Evolutionary conservation across 2,329 filamentous ascomycete genomes (phyloP).

Genomic region (Penicillium aurantiogriseum): DNA sequence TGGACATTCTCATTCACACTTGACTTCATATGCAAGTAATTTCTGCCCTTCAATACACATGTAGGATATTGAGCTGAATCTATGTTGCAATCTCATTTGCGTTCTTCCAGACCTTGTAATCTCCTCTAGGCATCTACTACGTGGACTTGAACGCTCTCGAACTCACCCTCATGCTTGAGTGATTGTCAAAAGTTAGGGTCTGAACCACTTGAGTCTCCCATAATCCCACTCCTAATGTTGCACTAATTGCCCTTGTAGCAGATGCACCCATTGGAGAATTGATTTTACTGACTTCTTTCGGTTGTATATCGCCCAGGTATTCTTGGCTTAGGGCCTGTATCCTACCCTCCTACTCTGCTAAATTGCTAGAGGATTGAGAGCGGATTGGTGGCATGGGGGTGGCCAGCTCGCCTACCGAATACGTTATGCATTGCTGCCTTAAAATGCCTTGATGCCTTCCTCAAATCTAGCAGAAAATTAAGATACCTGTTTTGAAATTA

Average conservation of each 20-base stretch:
- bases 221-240: not conserved
- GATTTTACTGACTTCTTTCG: not conserved
- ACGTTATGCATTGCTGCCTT: too few relatives aligned
- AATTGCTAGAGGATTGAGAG: too few relatives aligned
- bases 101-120: not conserved
- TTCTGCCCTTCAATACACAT: not conserved
- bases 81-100: slow-evolving; percentile 1
- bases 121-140: not conserved
- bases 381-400: too few relatives aligned
- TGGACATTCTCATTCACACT: not conserved
- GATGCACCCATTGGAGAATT: too few relatives aligned
- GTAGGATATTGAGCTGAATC: slow-evolving; percentile 7
- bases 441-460: too few relatives aligned
- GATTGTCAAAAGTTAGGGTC: not conserved
- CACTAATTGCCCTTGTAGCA: not conserved
- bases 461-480: too few relatives aligned
- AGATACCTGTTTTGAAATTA: too few relatives aligned
- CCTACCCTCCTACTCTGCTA: too few relatives aligned
- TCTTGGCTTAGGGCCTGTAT: not conserved
- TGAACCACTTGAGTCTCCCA: too few relatives aligned
- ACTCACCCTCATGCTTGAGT: not conserved
- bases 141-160: not conserved
- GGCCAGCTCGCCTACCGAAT: too few relatives aligned
- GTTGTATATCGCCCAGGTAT: not conserved
- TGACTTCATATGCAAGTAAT: slow-evolving; percentile 3